Conservation (phyloP, 345 rosid genomes). For the Fremontodendron californicum region DNA sequence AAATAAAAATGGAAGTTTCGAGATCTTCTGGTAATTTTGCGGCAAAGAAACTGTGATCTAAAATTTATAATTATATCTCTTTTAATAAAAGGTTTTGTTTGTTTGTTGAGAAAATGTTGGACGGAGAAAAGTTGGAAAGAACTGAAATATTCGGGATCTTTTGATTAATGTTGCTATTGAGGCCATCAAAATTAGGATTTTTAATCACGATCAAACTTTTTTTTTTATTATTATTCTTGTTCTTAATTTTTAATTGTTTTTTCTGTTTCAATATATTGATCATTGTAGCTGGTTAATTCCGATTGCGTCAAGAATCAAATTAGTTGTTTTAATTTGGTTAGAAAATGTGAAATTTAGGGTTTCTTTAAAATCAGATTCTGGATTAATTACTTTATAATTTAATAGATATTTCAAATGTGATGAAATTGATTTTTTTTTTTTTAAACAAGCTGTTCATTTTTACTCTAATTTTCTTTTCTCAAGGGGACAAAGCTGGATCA, state of each 20-base stretch:
- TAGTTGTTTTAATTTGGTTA: not conserved
- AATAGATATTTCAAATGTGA: not conserved
- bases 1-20: not conserved
- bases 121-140: not conserved
- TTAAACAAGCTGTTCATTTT: not conserved
- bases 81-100: no score
- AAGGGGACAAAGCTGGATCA: constrained; percentile 14
- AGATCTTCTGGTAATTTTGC: not conserved
- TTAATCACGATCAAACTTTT: not conserved
- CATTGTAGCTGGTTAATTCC: not conserved
- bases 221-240: not conserved
- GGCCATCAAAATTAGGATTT: not conserved
- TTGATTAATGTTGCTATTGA: not conserved
- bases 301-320: not conserved
- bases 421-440: not conserved
- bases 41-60: not conserved
- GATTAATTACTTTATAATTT: not conserved
- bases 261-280: not conserved
- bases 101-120: not conserved
- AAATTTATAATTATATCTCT: not conserved
- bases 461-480: not conserved
- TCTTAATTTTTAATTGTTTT: not conserved
- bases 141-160: not conserved
- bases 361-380: not conserved
- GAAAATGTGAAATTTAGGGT: not conserved